These are phyloP conservation scores for Lolium rigidum DNA, from an alignment of 176 grass and related monocot genomes.

Conservation along the genomic window DNA sequence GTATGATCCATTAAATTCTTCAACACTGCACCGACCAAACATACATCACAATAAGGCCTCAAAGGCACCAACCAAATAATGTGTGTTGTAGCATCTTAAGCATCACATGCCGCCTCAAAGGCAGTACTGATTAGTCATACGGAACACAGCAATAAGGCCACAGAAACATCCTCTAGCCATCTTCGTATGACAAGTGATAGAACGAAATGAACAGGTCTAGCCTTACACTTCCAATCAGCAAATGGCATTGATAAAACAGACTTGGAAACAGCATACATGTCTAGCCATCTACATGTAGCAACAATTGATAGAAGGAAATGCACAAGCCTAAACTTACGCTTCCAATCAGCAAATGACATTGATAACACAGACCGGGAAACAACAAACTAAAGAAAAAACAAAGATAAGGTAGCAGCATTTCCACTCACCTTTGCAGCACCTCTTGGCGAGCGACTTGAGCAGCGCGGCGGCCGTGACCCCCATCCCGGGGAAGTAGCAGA, in stretches of 20 bases:
- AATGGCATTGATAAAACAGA: background rate
- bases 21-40: background rate
- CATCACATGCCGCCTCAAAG: conserved; percentile 5
- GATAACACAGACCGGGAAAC: background rate
- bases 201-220: background rate
- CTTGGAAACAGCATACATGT: background rate
- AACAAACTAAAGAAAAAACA: background rate
- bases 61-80: background rate
- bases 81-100: background rate
- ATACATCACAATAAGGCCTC: too few species aligned
- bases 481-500: conserved; percentile 95
- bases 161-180: background rate
- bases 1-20: background rate
- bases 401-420: conserved; percentile 13
- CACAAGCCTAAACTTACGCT: background rate
- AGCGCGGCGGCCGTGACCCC: conserved; percentile 59
- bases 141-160: background rate
- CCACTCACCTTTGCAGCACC: conserved; percentile 64
- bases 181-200: background rate
- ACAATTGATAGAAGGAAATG: background rate
- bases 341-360: background rate
- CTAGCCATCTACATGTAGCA: too few species aligned
- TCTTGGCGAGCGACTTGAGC: conserved; percentile 55
- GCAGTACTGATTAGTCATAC: background rate
- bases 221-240: background rate